phyloP scores from a whole-genome alignment of 75 land plant genomes.

The Gnetum montanum region DNA sequence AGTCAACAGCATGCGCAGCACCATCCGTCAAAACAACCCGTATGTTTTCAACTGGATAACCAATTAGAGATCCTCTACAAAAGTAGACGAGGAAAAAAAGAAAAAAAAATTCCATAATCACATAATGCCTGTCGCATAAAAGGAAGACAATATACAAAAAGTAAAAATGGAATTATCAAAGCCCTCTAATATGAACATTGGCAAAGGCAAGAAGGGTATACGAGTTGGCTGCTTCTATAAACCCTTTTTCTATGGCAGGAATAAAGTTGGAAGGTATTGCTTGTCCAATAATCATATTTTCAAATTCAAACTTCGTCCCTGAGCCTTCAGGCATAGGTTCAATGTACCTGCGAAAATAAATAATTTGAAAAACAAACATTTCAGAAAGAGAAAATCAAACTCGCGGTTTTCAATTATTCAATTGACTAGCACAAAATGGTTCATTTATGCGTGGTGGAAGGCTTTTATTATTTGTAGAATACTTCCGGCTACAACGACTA shows the following conservation, averaged over 20 bases:
- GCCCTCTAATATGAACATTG: too few species aligned
- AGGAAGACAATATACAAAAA: conserved; percentile 1
- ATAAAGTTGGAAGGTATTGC: conserved; percentile 81
- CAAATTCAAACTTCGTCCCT: conserved; percentile 86
- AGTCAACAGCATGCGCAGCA: conserved; percentile 97
- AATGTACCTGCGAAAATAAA: conserved; percentile 48
- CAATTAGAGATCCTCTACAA: conserved; percentile 93
- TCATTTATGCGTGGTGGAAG: too few species aligned
- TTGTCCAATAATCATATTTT: conserved; percentile 86
- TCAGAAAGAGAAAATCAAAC: too few species aligned
- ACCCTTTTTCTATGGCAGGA: conserved; percentile 96
- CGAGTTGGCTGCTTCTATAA: conserved; percentile 92
- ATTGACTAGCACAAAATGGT: too few species aligned
- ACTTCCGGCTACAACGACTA: too few species aligned
- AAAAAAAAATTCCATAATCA: not conserved
- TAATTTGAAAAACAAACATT: not conserved
- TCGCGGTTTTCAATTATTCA: too few species aligned
- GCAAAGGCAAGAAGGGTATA: too few species aligned
- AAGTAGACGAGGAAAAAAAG: not conserved
- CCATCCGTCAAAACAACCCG: conserved; percentile 90
- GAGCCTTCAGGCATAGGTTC: conserved; percentile 82
- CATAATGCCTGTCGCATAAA: too few species aligned
- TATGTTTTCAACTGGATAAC: conserved; percentile 88
- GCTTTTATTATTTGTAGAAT: too few species aligned
- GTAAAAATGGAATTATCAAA: not conserved